These are phyloP conservation scores for Nevesoporus exiguus DNA, from an alignment of 768 basidiomycete species.

Conservation along the genomic window DNA sequence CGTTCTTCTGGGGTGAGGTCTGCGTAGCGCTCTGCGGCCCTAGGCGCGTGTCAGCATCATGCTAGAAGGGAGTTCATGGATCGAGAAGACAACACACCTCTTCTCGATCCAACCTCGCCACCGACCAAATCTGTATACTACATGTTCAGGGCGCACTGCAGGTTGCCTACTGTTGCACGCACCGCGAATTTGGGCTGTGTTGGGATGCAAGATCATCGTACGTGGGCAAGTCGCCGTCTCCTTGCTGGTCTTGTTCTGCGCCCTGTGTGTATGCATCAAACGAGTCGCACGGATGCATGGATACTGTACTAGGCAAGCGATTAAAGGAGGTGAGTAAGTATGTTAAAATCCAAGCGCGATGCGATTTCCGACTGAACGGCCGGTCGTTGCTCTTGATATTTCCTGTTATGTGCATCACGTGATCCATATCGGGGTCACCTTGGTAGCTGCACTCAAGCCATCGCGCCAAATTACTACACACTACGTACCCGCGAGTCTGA, in stretches of 20 bases:
- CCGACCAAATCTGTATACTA: conserved; percentile 68
- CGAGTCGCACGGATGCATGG: conserved; percentile 20
- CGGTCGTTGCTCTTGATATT: neutral
- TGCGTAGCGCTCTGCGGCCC: conserved; percentile 80
- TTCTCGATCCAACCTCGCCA: conserved; percentile 91
- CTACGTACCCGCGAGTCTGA: neutral
- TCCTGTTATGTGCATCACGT: neutral
- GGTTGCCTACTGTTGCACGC: conserved; percentile 20
- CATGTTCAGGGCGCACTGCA: conserved; percentile 1
- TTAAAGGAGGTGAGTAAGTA: neutral
- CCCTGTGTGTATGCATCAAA: conserved; percentile 26
- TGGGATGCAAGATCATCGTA: conserved; percentile 78
- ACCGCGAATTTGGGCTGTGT: conserved; percentile 82
- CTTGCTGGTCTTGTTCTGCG: conserved; percentile 42
- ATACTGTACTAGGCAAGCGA: conserved; percentile 14
- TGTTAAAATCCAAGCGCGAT: too few relatives aligned
- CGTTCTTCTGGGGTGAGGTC: conserved; percentile 61
- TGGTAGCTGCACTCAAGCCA: too few relatives aligned
- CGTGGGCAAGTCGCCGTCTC: conserved; percentile 61
- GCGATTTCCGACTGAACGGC: too few relatives aligned
- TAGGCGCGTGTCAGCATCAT: conserved; percentile 26
- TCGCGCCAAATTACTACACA: too few relatives aligned
- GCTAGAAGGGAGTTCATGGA: neutral
- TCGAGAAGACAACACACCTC: conserved; percentile 42
- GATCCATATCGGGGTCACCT: too few relatives aligned